Evolutionary conservation across 257 asterid genomes (phyloP).

Genomic region (Solanum chiquidenum): DNA sequence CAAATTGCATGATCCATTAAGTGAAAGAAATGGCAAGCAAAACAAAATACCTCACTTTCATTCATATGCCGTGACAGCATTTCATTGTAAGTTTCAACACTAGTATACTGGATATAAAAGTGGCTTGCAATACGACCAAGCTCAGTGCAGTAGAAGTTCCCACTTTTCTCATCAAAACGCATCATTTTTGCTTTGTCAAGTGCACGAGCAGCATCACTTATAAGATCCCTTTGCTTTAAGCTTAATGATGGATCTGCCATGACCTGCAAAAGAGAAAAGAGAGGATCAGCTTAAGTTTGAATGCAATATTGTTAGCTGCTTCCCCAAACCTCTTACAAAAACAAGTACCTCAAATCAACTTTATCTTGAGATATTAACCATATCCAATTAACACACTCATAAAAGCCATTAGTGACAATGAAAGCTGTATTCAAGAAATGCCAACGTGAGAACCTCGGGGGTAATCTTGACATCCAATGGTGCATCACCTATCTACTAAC

Average conservation of each 20-base stretch:
- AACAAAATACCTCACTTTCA: conserved; percentile 78
- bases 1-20: background rate
- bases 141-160: conserved; percentile 94
- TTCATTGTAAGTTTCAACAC: conserved; percentile 94
- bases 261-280: conserved; percentile 42
- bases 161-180: conserved; percentile 99
- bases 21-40: background rate
- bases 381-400: background rate
- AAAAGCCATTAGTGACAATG: background rate
- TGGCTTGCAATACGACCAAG: conserved; percentile 99
- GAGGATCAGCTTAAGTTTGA: conserved; percentile 1
- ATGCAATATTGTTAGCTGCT: background rate
- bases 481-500: background rate
- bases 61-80: conserved; percentile 87
- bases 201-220: conserved; percentile 91
- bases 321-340: background rate
- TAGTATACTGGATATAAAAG: conserved; percentile 90
- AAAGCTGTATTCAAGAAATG: background rate
- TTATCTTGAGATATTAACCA: background rate
- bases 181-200: conserved; percentile 99
- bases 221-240: conserved; percentile 85
- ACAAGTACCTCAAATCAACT: background rate
- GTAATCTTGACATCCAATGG: background rate
- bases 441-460: background rate
- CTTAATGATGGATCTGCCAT: conserved; percentile 86